Base-by-base conservation (phyloP, 1,139 yeast genomes). In the Geotrichum histeridarum region DNA sequence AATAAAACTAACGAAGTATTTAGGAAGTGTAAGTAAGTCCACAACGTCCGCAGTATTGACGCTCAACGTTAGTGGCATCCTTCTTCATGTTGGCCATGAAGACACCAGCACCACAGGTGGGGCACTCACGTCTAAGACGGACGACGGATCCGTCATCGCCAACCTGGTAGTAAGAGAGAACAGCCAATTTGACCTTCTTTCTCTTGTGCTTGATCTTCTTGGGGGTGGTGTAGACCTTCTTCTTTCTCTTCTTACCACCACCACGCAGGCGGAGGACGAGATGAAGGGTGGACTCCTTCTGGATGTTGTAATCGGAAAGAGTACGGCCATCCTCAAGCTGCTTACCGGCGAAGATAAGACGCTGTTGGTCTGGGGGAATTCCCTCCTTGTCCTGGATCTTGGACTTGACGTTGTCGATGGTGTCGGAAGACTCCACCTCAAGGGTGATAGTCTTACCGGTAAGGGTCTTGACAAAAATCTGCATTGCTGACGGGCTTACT, bases 201-300 rank as follows among this genome's bases (percentile, higher is more conserved):
- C 89, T 96, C 87, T 89, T 90, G 95, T 93, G 98, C 82, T 82
- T 89, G 82, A 93, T 88, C 87, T 91, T 93, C 93, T 93, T 93
- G 84, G 99, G 99, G 76, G 99, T 93, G 83, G 98, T 91, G 93
- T 93, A 94, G 76, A 90, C 97, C 96, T 94, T 94, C 91, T 90
- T 90, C 90, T 88, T 89, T 88, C 95, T 91, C 90, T 93, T 93
- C 87, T 93, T 93, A 87, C 97, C 98, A 83, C 96, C 96, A 86
- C 98, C 98, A 84, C 98, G 88, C 78, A 93, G 88, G 84, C 98
- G 90, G 67, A 93, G 82, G 73, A 93, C 98, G 79, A 93, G 85
- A 81, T 93, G 97, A 67, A 93, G 79, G 68, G 98, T 93, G 66
- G 98, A 91, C 83, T 93, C 99, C 89, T 93, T 91, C 83, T 91